Conservation (phyloP, 495 filamentous ascomycete genomes). For the Penicillium cosmopolitanum region DNA sequence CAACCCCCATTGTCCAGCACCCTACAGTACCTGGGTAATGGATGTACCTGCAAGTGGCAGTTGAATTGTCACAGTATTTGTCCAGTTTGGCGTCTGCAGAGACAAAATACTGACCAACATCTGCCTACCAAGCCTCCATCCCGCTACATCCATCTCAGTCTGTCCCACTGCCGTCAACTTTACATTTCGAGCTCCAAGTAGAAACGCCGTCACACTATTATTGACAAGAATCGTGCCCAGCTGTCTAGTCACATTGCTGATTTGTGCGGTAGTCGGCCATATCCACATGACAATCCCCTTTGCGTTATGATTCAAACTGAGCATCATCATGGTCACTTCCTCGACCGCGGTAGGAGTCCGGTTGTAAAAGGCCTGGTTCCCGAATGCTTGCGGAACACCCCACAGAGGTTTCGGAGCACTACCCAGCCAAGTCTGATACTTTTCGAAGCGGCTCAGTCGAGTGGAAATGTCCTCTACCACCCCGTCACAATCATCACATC, state of each 20-base stretch:
- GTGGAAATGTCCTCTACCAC: constrained; percentile 56
- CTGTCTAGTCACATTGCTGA: constrained; percentile 24
- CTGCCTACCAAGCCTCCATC: constrained; percentile 17
- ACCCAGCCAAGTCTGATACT: constrained; percentile 35
- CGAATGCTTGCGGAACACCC: constrained; percentile 67
- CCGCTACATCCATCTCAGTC: constrained; percentile 22
- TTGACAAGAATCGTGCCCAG: constrained; percentile 26
- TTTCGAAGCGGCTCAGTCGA: constrained; percentile 54
- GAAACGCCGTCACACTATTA: constrained; percentile 16
- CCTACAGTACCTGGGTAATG: constrained; percentile 18
- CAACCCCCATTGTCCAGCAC: constrained; percentile 17
- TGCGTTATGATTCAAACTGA: constrained; percentile 66
- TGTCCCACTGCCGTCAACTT: constrained; percentile 12
- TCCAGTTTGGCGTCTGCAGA: constrained; percentile 19
- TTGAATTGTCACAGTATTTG: constrained; percentile 9
- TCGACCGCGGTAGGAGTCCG: constrained; percentile 59
- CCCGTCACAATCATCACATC: constrained; percentile 69
- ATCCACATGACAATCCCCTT: constrained; percentile 52
- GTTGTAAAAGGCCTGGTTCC: constrained; percentile 63
- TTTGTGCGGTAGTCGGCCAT: constrained; percentile 29
- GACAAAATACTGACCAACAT: constrained; percentile 26
- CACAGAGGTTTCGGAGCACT: constrained; percentile 56
- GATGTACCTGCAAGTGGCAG: constrained; percentile 8
- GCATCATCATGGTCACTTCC: constrained; percentile 60
- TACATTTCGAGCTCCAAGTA: constrained; percentile 22